These are phyloP conservation scores for Capronia epimyces DNA, from an alignment of 2,329 filamentous ascomycete genomes.

Conservation along the genomic window DNA sequence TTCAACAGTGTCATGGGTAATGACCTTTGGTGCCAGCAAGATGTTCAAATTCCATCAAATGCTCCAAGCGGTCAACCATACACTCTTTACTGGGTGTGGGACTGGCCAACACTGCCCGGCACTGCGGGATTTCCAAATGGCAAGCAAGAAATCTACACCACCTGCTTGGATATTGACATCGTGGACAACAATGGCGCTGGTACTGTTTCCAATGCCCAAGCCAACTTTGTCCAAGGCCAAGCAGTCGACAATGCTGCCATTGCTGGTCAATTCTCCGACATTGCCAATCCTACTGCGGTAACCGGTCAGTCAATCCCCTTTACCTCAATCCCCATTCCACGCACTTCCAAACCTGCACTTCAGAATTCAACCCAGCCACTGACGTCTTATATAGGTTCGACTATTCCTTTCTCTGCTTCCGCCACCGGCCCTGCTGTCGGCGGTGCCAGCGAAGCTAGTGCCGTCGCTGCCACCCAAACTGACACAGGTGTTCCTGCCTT, in stretches of 20 bases:
- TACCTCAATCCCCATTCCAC: conserved; percentile 1
- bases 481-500: conserved; percentile 18
- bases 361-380: conserved; percentile 1
- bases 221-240: conserved; percentile 34
- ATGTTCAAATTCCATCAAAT: conserved; percentile 67
- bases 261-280: conserved; percentile 35
- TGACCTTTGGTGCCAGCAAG: conserved; percentile 73
- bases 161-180: conserved; percentile 47
- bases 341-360: not conserved
- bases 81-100: conserved; percentile 94
- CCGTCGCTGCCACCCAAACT: conserved; percentile 12
- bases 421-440: conserved; percentile 21
- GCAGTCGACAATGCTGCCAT: conserved; percentile 38
- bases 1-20: conserved; percentile 50
- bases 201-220: conserved; percentile 21
- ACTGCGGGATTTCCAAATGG: conserved; percentile 36
- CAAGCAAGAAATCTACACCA: conserved; percentile 46
- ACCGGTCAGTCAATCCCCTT: conserved; percentile 24
- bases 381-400: conserved; percentile 15
- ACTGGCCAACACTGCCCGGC: conserved; percentile 64
- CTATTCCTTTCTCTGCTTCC: conserved; percentile 21
- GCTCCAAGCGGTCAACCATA: conserved; percentile 59
- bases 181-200: conserved; percentile 25
- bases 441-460: conserved; percentile 25
- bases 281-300: conserved; percentile 30